Evolutionary conservation across 805 yeast species (phyloP).

Genomic region (Torulaspora quercuum): DNA sequence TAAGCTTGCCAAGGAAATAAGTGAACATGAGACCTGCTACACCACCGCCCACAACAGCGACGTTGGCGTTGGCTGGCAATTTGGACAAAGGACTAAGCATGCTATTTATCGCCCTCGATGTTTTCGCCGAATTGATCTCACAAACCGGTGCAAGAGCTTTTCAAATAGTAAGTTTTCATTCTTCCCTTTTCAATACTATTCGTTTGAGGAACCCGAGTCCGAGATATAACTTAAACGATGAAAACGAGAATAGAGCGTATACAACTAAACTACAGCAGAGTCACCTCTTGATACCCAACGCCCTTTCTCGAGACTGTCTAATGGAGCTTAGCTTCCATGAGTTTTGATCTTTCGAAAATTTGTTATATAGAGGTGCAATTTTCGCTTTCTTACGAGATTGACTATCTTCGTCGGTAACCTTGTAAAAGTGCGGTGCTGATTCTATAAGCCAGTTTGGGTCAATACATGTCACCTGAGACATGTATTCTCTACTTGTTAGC

Average conservation of each 20-base stretch:
- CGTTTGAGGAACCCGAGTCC: constrained; percentile 1
- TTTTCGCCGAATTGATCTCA: too few relatives aligned
- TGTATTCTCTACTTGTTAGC: constrained; percentile 82
- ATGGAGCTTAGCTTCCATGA: constrained; percentile 71
- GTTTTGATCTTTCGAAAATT: constrained; percentile 56
- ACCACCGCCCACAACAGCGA: constrained; percentile 85
- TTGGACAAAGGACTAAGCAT: constrained; percentile 23
- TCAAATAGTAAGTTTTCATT: too few relatives aligned
- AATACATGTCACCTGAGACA: constrained; percentile 83
- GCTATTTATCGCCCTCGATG: too few relatives aligned
- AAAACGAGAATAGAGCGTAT: constrained; percentile 1
- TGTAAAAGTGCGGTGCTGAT: constrained; percentile 69
- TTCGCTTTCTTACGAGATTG: constrained; percentile 55
- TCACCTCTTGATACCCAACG: constrained; percentile 30
- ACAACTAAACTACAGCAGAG: neutral
- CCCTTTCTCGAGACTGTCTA: constrained; percentile 33
- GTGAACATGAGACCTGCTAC: constrained; percentile 78
- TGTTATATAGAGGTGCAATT: constrained; percentile 69
- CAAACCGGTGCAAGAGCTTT: too few relatives aligned
- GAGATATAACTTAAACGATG: constrained; percentile 4
- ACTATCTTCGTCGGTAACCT: constrained; percentile 53
- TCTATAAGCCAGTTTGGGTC: constrained; percentile 78
- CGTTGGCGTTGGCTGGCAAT: constrained; percentile 37
- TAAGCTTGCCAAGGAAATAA: constrained; percentile 60
- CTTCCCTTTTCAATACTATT: constrained; percentile 2